Evolutionary conservation across 352 stramenopile genomes (phyloP).

Genomic region (Peronosclerospora sorghi): DNA sequence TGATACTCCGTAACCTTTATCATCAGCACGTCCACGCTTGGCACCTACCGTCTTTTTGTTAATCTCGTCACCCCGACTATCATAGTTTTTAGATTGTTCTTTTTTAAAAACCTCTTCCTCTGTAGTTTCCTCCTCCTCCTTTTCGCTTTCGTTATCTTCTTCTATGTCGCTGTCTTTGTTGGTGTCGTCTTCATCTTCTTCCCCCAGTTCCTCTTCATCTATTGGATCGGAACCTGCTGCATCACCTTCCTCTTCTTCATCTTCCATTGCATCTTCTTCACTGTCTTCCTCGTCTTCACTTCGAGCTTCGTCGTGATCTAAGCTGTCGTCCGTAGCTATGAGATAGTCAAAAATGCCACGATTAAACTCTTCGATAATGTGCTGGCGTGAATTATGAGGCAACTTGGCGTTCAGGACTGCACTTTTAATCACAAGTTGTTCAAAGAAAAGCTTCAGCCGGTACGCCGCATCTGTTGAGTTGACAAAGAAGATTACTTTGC

Average conservation of each 20-base stretch:
- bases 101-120: too few species aligned
- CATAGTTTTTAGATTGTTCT: conserved; percentile 3
- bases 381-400: conserved; percentile 93
- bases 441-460: conserved; percentile 97
- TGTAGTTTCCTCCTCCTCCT: too few species aligned
- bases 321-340: conserved; percentile 96
- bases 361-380: conserved; percentile 95
- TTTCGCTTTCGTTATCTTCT: conserved; percentile 79
- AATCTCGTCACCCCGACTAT: conserved; percentile 15
- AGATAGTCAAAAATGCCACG: too few species aligned
- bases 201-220: conserved; percentile 21
- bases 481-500: conserved; percentile 98
- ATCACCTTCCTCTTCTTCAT: conserved; percentile 33
- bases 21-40: conserved; percentile 42
- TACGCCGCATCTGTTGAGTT: conserved; percentile 92
- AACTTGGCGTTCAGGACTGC: conserved; percentile 98
- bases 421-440: too few species aligned
- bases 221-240: conserved; percentile 32
- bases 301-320: too few species aligned
- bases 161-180: conserved; percentile 54
- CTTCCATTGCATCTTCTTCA: conserved; percentile 56
- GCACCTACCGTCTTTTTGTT: conserved; percentile 29
- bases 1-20: conserved; percentile 92
- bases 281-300: conserved; percentile 48
- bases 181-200: too few species aligned